phyloP scores from a whole-genome alignment of 805 yeast species.

The Spathaspora sp. region DNA sequence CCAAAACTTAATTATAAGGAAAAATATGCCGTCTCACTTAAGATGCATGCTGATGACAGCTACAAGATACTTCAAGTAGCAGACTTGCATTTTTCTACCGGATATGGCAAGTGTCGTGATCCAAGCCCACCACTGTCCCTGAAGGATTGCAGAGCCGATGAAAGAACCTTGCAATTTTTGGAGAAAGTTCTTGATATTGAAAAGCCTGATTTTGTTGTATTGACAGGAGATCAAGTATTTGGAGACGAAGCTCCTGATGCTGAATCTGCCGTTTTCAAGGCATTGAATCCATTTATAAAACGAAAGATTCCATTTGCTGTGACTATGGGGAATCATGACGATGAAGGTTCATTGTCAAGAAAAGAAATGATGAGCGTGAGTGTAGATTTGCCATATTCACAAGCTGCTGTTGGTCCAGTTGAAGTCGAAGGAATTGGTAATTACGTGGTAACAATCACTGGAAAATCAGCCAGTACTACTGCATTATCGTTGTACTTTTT shows the following conservation, averaged over 20 bases:
- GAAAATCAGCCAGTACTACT: constrained; percentile 29
- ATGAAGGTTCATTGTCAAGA: constrained; percentile 70
- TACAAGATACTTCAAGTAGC: constrained; percentile 87
- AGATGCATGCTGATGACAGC: constrained; percentile 39
- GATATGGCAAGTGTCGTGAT: constrained; percentile 75
- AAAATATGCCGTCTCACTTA: constrained; percentile 28
- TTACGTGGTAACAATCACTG: constrained; percentile 54
- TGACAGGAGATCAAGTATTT: constrained; percentile 90
- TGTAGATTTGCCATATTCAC: constrained; percentile 60
- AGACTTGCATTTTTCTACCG: constrained; percentile 87
- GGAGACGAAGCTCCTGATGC: constrained; percentile 81
- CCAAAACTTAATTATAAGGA: constrained; percentile 24
- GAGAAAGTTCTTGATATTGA: constrained; percentile 66
- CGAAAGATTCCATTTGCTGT: constrained; percentile 79
- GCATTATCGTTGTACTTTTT: constrained; percentile 67
- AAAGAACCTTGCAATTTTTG: constrained; percentile 60
- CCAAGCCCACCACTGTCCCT: constrained; percentile 50
- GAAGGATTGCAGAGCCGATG: constrained; percentile 72
- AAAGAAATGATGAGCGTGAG: constrained; percentile 57
- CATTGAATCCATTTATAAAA: constrained; percentile 61
- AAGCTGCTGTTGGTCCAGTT: constrained; percentile 60
- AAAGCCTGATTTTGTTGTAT: constrained; percentile 77
- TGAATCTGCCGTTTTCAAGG: constrained; percentile 76
- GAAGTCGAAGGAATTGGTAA: constrained; percentile 82
- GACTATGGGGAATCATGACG: constrained; percentile 92